Evolutionary conservation across 2,329 filamentous ascomycete species (phyloP), one percentile per base, ranked within the genome.

Genomic region (Fusarium longipes): DNA sequence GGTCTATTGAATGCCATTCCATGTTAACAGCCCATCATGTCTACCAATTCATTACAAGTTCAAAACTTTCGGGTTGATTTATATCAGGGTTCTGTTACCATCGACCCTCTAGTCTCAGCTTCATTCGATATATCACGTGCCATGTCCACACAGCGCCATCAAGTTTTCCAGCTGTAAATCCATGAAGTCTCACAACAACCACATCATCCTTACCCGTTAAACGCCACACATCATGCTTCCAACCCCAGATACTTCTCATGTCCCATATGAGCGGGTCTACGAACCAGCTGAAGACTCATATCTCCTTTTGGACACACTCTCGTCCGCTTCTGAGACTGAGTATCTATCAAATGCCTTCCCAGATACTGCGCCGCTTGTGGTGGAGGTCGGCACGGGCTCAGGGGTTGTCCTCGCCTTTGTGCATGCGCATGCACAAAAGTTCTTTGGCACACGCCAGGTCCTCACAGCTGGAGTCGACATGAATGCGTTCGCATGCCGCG

Each of bases 231-330:
- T 32, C 75, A 97, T 97, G 94, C 87, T 99, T 27, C 94, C 95
- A 11, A 99, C 96, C 1, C 96, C 96, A 15, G 92, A 93, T 58
- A 99, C 96, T 4, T 92, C 92, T 22, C 96, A 99, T 81, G 92
- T 98, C 61, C 87, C 91, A 54, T 97, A 94, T 80, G 87, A 92
- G 77, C 89, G 91, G 55, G 90, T 98, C 71, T 99, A 99, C 80
- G 94, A 97, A 76, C 96, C 96, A 33, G 91, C 95, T 12, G 96
- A 99, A 80, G 96, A 99, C 81, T 97, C 94, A 7, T 99, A 93
- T 76, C 87, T 99, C 42, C 86, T 99, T 47, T 87, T 99, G 29
- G 95, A 99, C 80, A 97, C 94, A 0, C 86, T 99, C 42, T 95
- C 94, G 0, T 91, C 89, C 3, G 60, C 82, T 1, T 77, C 85